Conservation (phyloP, 2,329 filamentous ascomycete species). For the Cercospora sesami region DNA sequence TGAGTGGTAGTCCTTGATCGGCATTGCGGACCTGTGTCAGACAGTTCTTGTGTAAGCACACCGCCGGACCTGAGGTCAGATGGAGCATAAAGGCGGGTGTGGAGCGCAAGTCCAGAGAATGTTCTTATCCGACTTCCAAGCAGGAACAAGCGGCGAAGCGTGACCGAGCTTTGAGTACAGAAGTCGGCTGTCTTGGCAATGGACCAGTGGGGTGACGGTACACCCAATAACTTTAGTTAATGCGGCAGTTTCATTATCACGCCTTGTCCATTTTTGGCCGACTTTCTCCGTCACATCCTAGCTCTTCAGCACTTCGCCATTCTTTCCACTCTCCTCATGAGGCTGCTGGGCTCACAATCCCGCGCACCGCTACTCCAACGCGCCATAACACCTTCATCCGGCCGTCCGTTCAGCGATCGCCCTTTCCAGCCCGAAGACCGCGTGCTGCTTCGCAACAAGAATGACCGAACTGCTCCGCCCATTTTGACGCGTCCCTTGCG, state of each 20-base stretch:
- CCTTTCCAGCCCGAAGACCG: slow-evolving; percentile 34
- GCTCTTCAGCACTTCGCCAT: not conserved
- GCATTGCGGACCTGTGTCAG: no score
- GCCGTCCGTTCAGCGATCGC: slow-evolving; percentile 21
- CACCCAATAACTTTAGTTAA: no score
- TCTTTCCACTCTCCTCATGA: slow-evolving; percentile 11
- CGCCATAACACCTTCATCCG: not conserved
- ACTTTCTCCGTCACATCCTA: not conserved
- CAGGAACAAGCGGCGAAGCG: no score
- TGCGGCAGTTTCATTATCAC: not conserved
- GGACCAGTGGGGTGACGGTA: not conserved
- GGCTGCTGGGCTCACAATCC: slow-evolving; percentile 17
- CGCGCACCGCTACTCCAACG: slow-evolving; percentile 7
- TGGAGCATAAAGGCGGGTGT: no score
- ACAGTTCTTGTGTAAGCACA: no score
- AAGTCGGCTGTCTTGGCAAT: not conserved
- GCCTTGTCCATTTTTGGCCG: not conserved
- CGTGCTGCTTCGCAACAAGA: slow-evolving; percentile 46
- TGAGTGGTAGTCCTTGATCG: no score
- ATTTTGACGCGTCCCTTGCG: slow-evolving; percentile 44
- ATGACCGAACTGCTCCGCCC: slow-evolving; percentile 40
- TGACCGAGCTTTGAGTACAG: not conserved
- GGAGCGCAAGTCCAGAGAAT: no score
- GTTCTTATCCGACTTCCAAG: no score
- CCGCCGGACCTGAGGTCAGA: no score